phyloP scores from a whole-genome alignment of 129 eudicot genomes.

The Deinandra increscens region DNA sequence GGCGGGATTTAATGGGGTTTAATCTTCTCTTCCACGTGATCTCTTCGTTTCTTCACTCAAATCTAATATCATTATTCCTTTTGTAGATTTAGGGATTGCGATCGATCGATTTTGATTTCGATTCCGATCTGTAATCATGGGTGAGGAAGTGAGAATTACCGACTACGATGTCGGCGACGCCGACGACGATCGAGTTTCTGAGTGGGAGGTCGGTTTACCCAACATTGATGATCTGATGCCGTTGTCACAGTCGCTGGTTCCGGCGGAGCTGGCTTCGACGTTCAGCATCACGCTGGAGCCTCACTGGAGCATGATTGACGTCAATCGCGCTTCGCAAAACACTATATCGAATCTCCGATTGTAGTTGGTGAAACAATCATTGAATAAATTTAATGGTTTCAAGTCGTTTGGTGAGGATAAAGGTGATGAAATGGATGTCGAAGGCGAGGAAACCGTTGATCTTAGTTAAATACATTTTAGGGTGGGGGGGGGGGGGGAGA shows the following conservation, averaged over 20 bases:
- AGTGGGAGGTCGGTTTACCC: slow-evolving; percentile 87
- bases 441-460: slow-evolving; percentile 34
- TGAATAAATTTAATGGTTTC: slow-evolving; percentile 17
- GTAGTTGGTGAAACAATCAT: slow-evolving; percentile 15
- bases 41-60: slow-evolving; percentile 25
- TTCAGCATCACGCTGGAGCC: slow-evolving; percentile 79
- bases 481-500: too few species aligned
- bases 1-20: too few species aligned
- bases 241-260: slow-evolving; percentile 59
- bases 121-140: slow-evolving; percentile 23
- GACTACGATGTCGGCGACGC: slow-evolving; percentile 27
- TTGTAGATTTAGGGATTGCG: not conserved
- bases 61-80: not conserved
- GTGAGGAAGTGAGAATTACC: slow-evolving; percentile 37
- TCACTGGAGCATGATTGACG: slow-evolving; percentile 58
- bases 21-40: slow-evolving; percentile 7
- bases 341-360: slow-evolving; percentile 56
- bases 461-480: too few species aligned
- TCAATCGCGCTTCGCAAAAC: slow-evolving; percentile 63
- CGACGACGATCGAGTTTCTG: slow-evolving; percentile 44
- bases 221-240: slow-evolving; percentile 64
- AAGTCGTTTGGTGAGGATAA: slow-evolving; percentile 39
- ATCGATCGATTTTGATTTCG: not conserved
- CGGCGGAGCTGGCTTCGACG: slow-evolving; percentile 72
- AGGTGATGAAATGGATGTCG: slow-evolving; percentile 30